Base-by-base conservation (phyloP, 31 red algal genomes). In the Odonthalia washingtoniensis region DNA sequence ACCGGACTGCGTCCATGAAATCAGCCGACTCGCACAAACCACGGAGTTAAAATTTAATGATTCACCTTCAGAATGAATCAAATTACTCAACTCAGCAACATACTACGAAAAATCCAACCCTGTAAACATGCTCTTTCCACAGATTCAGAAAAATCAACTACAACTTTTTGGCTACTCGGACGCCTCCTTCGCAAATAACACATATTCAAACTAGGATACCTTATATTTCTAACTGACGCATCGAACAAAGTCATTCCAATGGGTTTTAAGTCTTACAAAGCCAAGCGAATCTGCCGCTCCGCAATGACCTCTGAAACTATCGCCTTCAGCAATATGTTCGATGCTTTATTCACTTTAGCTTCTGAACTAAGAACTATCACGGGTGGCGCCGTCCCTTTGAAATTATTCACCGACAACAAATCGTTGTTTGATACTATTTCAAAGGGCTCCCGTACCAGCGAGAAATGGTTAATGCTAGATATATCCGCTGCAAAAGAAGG, bases 391-490 rank as follows among this genome's bases (percentile, higher is more conserved):
- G 16, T 65, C 36, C 16, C 41, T 3, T 12, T 62, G 3, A 12
- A 36, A 34, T 18, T 63, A 24, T 0, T 81, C 30, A 81, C 45
- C 5, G 78, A 81, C 21, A 65, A 12, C 52, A 81, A 65, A 35
- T 65, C 0, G 2, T 37, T 81, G 14, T 81, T 81, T 62, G 52
- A 81, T 81, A 6, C 67, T 3, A 81, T 81, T 17, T 32, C 4
- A 39, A 81, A 81, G 40, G 78, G 78, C 9, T 81, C 78, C 9
- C 49, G 45, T 39, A 81, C 46, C 27, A 41, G 9, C 5, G 72
- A 37, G 43, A 75, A 75, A 5, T 26, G 12, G 27, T 41, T 0
- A 27, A 65, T 81, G 78, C 40, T 65, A 17, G 78, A 30, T 36
- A 81, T 81, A 40, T 31, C 78, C 4, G 16, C 65, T 34, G 16